Percentiles rank a stretch among this genome's conserved stretches.
phyloP scores from a whole-genome alignment of 352 stramenopile genomes.

The Pythium brassicae region DNA sequence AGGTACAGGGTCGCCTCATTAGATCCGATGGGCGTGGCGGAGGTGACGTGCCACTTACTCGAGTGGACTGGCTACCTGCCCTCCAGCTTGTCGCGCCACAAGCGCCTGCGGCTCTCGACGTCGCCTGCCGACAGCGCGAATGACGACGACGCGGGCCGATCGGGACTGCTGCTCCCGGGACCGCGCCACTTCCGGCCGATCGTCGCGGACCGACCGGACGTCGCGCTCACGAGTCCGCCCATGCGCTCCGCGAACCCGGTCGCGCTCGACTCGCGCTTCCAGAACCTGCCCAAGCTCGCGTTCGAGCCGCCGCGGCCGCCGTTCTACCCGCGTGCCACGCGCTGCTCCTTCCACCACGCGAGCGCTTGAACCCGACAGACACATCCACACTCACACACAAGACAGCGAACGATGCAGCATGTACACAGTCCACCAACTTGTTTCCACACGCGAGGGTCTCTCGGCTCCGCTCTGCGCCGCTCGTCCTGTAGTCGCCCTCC shows the following conservation, averaged over 20 bases:
- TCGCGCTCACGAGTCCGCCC: slow-evolving; percentile 17
- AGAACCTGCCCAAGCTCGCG: slow-evolving; percentile 7
- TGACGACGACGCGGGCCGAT: not conserved
- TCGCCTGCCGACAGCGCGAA: no score
- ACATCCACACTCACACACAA: not conserved
- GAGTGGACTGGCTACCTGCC: no score
- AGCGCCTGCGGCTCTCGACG: slow-evolving; percentile 3
- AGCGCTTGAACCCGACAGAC: not conserved
- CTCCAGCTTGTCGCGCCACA: slow-evolving; percentile 11
- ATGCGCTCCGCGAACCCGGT: slow-evolving; percentile 17
- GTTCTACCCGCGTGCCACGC: slow-evolving; percentile 9
- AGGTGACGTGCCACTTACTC: no score
- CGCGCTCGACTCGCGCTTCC: slow-evolving; percentile 20
- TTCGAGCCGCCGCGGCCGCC: slow-evolving; percentile 4
- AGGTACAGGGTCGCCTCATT: no score
- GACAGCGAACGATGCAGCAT: not conserved
- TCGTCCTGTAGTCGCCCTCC: not conserved
- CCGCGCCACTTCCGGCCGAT: slow-evolving; percentile 19
- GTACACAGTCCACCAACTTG: not conserved
- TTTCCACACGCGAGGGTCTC: not conserved
- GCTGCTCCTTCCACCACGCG: not conserved
- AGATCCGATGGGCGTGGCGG: no score
- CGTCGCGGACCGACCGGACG: slow-evolving; percentile 14
- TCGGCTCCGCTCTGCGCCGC: no score
- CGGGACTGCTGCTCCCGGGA: not conserved